Conservation (phyloP, 768 basidiomycete genomes). For the Hortiboletus campestris region DNA sequence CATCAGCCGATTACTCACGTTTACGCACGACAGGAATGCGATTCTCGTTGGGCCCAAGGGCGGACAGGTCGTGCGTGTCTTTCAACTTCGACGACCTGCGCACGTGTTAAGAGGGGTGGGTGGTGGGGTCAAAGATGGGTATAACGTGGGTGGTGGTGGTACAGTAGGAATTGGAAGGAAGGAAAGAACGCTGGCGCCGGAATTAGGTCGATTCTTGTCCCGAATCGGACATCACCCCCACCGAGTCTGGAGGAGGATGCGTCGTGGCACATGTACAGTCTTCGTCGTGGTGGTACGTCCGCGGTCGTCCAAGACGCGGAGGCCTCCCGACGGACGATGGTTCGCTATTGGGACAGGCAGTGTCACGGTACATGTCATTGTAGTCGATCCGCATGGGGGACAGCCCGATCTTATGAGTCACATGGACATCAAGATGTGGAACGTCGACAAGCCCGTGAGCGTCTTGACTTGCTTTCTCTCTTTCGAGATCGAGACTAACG, state of each 20-base stretch:
- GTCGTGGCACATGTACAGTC: slow-evolving; percentile 62
- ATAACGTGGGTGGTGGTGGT: neutral
- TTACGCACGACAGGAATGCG: slow-evolving; percentile 52
- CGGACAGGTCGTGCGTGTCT: slow-evolving; percentile 53
- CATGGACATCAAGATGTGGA: slow-evolving; percentile 54
- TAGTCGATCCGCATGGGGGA: slow-evolving; percentile 76
- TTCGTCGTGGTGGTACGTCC: slow-evolving; percentile 69
- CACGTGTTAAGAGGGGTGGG: slow-evolving; percentile 17
- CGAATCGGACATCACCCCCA: neutral
- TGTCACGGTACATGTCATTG: slow-evolving; percentile 69
- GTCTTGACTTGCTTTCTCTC: neutral
- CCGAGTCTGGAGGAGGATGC: slow-evolving; percentile 16
- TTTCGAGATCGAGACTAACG: neutral
- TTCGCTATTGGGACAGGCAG: slow-evolving; percentile 64
- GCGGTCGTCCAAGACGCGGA: slow-evolving; percentile 57
- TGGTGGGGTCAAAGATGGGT: neutral
- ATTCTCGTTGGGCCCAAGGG: slow-evolving; percentile 52
- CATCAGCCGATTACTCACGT: slow-evolving; percentile 49
- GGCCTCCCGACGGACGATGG: slow-evolving; percentile 58
- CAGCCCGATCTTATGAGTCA: slow-evolving; percentile 61
- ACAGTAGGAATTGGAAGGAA: neutral
- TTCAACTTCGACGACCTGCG: slow-evolving; percentile 37
- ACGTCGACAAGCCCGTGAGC: slow-evolving; percentile 48
- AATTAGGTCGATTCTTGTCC: neutral
- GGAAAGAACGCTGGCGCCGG: slow-evolving; percentile 1